A percentile compares a stretch with the other conserved stretches of the same genome.
These are phyloP conservation scores for Brassica juncea DNA, from an alignment of 345 rosid genomes.

Conservation along the genomic window DNA sequence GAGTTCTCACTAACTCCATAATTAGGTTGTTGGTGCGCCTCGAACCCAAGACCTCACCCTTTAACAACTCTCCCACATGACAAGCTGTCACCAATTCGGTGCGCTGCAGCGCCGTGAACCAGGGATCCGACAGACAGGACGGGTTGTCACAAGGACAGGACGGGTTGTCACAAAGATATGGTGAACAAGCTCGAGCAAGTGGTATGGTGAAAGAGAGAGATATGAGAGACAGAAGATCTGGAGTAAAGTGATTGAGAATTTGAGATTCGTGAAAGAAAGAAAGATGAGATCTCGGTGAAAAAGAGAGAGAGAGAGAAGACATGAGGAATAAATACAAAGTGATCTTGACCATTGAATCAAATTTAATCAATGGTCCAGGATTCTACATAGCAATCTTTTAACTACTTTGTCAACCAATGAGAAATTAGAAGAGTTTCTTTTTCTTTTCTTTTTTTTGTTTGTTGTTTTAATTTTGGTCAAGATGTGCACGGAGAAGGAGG, in stretches of 20 bases:
- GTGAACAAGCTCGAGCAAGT: neutral
- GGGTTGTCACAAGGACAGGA: too few species aligned
- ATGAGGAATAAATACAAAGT: neutral
- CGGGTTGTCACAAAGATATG: too few species aligned
- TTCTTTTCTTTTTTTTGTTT: neutral
- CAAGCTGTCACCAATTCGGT: too few species aligned
- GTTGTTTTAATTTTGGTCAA: neutral
- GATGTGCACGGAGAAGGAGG: neutral
- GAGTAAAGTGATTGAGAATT: neutral
- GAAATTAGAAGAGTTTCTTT: neutral
- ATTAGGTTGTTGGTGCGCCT: too few species aligned
- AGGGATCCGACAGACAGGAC: too few species aligned
- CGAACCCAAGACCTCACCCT: too few species aligned
- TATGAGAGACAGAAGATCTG: neutral
- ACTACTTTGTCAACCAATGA: neutral
- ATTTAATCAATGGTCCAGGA: neutral
- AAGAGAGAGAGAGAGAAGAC: neutral
- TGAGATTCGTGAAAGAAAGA: neutral
- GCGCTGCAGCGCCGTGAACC: too few species aligned
- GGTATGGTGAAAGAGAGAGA: neutral
- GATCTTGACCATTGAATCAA: neutral
- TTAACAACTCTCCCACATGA: too few species aligned
- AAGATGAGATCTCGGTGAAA: neutral
- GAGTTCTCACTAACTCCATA: too few species aligned
- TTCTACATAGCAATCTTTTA: neutral